phyloP scores from a whole-genome alignment of 129 eudicot species.

The Artemisia tridentata region DNA sequence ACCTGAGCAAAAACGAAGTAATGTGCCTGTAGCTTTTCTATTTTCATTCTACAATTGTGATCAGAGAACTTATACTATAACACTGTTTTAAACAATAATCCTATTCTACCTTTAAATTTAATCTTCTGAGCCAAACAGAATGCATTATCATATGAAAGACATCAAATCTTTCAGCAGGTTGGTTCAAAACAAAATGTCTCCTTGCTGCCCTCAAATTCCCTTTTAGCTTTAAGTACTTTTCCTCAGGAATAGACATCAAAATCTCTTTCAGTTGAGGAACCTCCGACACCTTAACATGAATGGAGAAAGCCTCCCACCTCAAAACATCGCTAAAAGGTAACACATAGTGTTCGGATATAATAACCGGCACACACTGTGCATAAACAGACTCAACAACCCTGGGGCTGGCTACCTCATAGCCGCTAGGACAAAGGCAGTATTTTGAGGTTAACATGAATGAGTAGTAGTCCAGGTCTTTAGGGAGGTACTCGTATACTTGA shows the following conservation, averaged over 20 bases:
- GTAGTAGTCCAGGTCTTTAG: slow-evolving; percentile 56
- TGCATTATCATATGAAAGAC: slow-evolving; percentile 87
- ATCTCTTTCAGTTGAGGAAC: slow-evolving; percentile 59
- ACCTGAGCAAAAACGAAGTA: neutral
- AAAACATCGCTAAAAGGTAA: slow-evolving; percentile 85
- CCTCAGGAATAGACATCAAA: slow-evolving; percentile 47
- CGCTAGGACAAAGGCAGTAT: slow-evolving; percentile 91
- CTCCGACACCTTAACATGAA: slow-evolving; percentile 50
- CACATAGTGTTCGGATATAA: slow-evolving; percentile 67
- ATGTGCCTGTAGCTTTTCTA: slow-evolving; percentile 8
- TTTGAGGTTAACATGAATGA: slow-evolving; percentile 58
- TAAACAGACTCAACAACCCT: slow-evolving; percentile 84
- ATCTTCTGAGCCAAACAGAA: slow-evolving; percentile 91
- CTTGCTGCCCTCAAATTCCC: slow-evolving; percentile 68
- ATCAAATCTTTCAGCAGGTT: slow-evolving; percentile 77
- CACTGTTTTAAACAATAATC: neutral
- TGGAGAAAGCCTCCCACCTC: slow-evolving; percentile 80
- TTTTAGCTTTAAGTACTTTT: slow-evolving; percentile 52
- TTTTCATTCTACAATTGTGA: neutral
- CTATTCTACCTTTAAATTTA: slow-evolving; percentile 46
- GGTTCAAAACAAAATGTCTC: slow-evolving; percentile 68
- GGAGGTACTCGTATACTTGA: slow-evolving; percentile 73
- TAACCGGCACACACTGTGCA: slow-evolving; percentile 80
- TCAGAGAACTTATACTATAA: neutral
- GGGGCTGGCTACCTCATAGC: slow-evolving; percentile 95